Percentiles rank a stretch among this genome's conserved stretches.
Evolutionary conservation across 345 rosid genomes (phyloP).

Genomic region (Gossypium anomalum): DNA sequence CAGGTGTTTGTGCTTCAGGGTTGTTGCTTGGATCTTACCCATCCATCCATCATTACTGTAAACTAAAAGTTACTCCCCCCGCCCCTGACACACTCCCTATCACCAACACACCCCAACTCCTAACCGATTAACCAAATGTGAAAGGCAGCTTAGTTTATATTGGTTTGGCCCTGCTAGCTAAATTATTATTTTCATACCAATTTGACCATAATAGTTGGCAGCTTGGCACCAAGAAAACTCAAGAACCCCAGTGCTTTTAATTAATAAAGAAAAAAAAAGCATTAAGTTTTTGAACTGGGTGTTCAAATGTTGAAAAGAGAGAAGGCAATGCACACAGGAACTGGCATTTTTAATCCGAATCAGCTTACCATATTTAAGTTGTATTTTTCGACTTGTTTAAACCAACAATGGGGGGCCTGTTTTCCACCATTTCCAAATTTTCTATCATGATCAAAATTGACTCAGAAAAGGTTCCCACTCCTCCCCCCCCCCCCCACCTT

Average conservation of each 20-base stretch:
- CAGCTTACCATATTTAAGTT: constrained; percentile 3
- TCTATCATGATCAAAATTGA: not conserved
- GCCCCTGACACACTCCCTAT: not conserved
- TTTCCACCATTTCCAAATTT: constrained; percentile 2
- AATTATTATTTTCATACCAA: not conserved
- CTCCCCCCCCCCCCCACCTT: not conserved
- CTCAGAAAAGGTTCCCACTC: not conserved
- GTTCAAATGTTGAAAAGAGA: not conserved
- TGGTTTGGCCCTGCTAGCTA: not conserved
- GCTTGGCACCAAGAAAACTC: constrained; percentile 6
- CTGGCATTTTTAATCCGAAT: constrained; percentile 7
- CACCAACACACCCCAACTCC: not conserved
- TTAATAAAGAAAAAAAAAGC: not conserved
- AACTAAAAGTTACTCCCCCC: not conserved
- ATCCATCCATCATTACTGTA: constrained; percentile 19
- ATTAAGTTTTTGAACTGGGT: constrained; percentile 5
- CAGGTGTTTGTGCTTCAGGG: constrained; percentile 22
- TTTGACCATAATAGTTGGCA: not conserved
- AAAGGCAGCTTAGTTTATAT: not conserved
- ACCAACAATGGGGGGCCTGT: not conserved
- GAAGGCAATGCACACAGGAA: not conserved
- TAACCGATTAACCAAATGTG: not conserved
- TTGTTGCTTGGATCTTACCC: constrained; percentile 24
- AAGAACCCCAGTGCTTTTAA: not conserved
- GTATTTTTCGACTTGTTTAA: not conserved